Percentiles rank a stretch among this genome's conserved stretches.
These are phyloP conservation scores for Fusarium mexicanum DNA, from an alignment of 2,329 filamentous ascomycete genomes.

Conservation along the genomic window DNA sequence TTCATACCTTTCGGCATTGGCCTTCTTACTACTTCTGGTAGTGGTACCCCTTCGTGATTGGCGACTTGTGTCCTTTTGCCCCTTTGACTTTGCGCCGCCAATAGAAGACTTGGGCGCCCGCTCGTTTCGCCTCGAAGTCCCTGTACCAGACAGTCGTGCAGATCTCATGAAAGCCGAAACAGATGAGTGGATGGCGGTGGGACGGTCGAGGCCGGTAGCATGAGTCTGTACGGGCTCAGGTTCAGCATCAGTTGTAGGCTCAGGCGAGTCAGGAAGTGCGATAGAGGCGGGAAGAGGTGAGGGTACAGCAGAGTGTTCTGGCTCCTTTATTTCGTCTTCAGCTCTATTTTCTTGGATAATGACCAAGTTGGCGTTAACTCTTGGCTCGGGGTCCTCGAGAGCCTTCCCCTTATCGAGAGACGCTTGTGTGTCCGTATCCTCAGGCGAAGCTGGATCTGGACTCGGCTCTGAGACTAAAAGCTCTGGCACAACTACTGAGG, in stretches of 20 bases:
- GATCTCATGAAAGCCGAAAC: neutral
- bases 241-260: neutral
- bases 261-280: neutral
- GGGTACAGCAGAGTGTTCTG: neutral
- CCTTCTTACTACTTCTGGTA: neutral
- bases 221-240: neutral
- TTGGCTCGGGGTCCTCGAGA: neutral
- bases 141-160: neutral
- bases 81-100: neutral
- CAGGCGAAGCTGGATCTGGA: neutral
- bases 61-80: no score
- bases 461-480: neutral
- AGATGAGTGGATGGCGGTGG: neutral
- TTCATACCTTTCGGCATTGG: neutral
- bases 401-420: neutral
- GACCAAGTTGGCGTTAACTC: neutral
- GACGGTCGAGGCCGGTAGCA: neutral
- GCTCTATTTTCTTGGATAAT: neutral
- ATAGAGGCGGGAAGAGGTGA: neutral
- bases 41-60: neutral
- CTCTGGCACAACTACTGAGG: neutral
- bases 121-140: neutral
- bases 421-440: neutral
- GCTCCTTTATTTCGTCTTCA: neutral
- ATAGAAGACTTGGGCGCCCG: neutral